These are phyloP conservation scores for Scheffersomyces spartinae DNA, from an alignment of 805 yeast species.

Conservation along the genomic window DNA sequence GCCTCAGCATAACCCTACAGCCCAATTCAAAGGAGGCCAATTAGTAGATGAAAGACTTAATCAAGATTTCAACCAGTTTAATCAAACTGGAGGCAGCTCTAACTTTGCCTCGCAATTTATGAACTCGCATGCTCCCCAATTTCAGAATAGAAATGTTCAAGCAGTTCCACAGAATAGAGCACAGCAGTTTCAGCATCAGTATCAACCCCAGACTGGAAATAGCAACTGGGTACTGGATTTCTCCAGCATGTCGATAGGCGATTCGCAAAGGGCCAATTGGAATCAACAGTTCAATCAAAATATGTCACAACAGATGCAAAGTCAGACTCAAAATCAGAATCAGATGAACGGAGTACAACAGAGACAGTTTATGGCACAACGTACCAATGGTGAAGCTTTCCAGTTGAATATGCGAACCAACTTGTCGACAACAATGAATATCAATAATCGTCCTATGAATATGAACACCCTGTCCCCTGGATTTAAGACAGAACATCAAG, in stretches of 20 bases:
- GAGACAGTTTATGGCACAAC: conserved; percentile 4
- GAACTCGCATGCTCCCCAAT: too few relatives aligned
- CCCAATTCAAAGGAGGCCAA: conserved; percentile 3
- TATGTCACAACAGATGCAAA: conserved; percentile 4
- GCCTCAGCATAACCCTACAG: too few relatives aligned
- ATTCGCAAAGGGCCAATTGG: too few relatives aligned
- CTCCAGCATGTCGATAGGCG: too few relatives aligned
- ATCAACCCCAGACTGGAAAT: conserved; percentile 7
- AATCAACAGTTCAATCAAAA: conserved; percentile 4
- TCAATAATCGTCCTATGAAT: too few relatives aligned
- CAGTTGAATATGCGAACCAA: conserved; percentile 11
- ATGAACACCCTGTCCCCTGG: conserved; percentile 3
- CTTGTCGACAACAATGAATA: conserved; percentile 8
- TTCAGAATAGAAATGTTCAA: too few relatives aligned
- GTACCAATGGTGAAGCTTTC: conserved; percentile 3
- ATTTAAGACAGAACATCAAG: conserved; percentile 14
- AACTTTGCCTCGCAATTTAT: too few relatives aligned
- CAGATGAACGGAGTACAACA: too few relatives aligned
- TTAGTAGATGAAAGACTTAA: conserved; percentile 18
- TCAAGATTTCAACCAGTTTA: conserved; percentile 23
- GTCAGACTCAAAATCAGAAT: conserved; percentile 5
- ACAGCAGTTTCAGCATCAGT: conserved; percentile 12
- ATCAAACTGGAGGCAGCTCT: conserved; percentile 4
- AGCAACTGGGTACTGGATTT: conserved; percentile 4
- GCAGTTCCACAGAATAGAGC: neutral